Evolutionary conservation across 2,329 filamentous ascomycete species (phyloP).

Genomic region (Zymoseptoria ardabiliae): DNA sequence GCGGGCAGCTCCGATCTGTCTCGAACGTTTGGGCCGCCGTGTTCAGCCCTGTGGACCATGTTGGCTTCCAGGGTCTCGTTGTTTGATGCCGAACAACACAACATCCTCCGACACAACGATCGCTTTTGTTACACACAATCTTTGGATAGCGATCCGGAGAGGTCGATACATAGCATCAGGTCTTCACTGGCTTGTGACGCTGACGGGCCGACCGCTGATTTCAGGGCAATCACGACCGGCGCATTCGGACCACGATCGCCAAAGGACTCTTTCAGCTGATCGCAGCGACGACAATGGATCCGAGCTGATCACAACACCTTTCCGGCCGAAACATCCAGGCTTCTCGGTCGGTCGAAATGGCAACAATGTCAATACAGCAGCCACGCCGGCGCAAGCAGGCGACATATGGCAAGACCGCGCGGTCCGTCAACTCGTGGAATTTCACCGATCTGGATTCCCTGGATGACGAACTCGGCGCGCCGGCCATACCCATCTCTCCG

Average conservation of each 20-base stretch:
- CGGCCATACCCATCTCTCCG: not conserved
- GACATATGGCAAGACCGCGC: conserved; percentile 19
- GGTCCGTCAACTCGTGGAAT: conserved; percentile 15
- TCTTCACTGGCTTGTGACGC: not conserved
- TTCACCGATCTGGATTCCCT: conserved; percentile 8
- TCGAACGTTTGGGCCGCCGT: too few species aligned
- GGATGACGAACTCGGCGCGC: conserved; percentile 12
- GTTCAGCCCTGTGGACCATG: too few species aligned
- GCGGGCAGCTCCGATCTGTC: too few species aligned
- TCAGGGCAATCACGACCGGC: not conserved
- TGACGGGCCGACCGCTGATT: not conserved
- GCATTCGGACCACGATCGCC: not conserved
- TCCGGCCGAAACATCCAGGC: not conserved
- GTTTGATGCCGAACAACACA: too few species aligned
- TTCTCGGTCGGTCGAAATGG: conserved; percentile 6
- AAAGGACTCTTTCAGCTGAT: not conserved
- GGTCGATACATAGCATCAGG: not conserved
- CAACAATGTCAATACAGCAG: conserved; percentile 8
- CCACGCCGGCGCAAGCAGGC: conserved; percentile 19
- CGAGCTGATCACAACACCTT: not conserved
- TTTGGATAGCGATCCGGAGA: too few species aligned
- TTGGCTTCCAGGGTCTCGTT: too few species aligned
- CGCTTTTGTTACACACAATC: too few species aligned
- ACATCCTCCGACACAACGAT: too few species aligned
- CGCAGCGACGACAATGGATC: not conserved